Conservation (phyloP, 2,329 filamentous ascomycete species). For the Aureobasidium mangrovei region DNA sequence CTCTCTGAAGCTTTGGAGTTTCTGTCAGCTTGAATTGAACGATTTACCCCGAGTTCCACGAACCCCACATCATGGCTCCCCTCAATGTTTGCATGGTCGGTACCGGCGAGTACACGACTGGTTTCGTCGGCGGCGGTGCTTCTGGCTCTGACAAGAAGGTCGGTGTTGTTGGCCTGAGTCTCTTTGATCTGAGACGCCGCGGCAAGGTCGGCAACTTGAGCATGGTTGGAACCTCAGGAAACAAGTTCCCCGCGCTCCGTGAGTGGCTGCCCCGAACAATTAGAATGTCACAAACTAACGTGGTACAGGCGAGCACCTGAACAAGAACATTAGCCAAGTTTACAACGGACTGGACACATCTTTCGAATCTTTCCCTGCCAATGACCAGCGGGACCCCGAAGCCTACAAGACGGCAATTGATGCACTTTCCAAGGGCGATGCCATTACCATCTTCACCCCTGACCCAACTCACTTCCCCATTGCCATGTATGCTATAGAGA, state of each 20-base stretch:
- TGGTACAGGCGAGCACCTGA: conserved; percentile 61
- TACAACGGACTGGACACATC: conserved; percentile 86
- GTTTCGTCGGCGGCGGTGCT: conserved; percentile 75
- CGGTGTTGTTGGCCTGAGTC: conserved; percentile 79
- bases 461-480: conserved; percentile 91
- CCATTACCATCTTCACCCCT: conserved; percentile 92
- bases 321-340: conserved; percentile 76
- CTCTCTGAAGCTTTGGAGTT: not conserved
- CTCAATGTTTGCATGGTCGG: conserved; percentile 54
- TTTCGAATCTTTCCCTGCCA: conserved; percentile 72
- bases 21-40: not conserved
- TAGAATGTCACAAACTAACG: not conserved
- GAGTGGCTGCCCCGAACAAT: conserved; percentile 28
- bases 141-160: conserved; percentile 94
- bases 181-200: conserved; percentile 80
- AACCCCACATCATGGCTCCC: conserved; percentile 35
- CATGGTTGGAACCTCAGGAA: conserved; percentile 85
- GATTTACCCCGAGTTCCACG: not conserved
- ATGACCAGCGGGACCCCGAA: conserved; percentile 65
- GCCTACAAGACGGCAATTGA: conserved; percentile 88
- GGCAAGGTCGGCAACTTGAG: conserved; percentile 78
- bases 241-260: conserved; percentile 88
- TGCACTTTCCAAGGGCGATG: conserved; percentile 68
- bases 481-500: conserved; percentile 82
- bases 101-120: conserved; percentile 94